Conservation (phyloP, 2,329 filamentous ascomycete genomes). For the Colletotrichum paranaense region DNA sequence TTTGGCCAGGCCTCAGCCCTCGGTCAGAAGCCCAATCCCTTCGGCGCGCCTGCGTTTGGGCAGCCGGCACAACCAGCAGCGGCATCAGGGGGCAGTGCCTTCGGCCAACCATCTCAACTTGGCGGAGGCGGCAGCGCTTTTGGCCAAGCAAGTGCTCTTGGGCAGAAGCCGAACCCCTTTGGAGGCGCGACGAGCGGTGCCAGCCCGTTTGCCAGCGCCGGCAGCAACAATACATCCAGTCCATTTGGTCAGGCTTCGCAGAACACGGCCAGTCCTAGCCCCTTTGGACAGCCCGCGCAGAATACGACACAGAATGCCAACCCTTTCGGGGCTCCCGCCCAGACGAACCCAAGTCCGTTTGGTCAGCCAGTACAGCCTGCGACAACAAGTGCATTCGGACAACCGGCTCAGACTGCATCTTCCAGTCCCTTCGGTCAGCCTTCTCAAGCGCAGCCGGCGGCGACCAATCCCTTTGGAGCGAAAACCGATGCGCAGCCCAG, state of each 20-base stretch:
- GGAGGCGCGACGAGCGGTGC: conserved; percentile 39
- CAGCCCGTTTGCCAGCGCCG: conserved; percentile 34
- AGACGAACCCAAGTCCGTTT: conserved; percentile 23
- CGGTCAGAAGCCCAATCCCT: conserved; percentile 47
- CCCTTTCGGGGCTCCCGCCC: conserved; percentile 25
- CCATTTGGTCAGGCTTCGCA: conserved; percentile 29
- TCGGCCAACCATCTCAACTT: conserved; percentile 46
- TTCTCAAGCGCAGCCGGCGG: conserved; percentile 34
- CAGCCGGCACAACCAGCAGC: conserved; percentile 28
- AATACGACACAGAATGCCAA: conserved; percentile 9
- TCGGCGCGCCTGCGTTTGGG: conserved; percentile 39
- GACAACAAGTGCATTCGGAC: conserved; percentile 38
- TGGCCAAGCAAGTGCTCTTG: conserved; percentile 50
- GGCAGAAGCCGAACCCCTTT: conserved; percentile 53
- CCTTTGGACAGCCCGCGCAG: conserved; percentile 29
- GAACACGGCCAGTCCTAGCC: conserved; percentile 23
- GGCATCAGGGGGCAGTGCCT: conserved; percentile 37
- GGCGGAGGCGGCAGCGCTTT: conserved; percentile 43
- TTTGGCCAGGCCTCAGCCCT: conserved; percentile 51
- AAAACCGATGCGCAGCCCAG: conserved; percentile 17
- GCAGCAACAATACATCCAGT: conserved; percentile 15
- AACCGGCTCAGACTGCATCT: conserved; percentile 19
- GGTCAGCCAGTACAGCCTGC: conserved; percentile 36
- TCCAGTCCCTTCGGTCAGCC: conserved; percentile 34
- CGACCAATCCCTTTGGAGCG: conserved; percentile 43